phyloP scores from a whole-genome alignment of 305 asterid species.

The Plantago coronopus region DNA sequence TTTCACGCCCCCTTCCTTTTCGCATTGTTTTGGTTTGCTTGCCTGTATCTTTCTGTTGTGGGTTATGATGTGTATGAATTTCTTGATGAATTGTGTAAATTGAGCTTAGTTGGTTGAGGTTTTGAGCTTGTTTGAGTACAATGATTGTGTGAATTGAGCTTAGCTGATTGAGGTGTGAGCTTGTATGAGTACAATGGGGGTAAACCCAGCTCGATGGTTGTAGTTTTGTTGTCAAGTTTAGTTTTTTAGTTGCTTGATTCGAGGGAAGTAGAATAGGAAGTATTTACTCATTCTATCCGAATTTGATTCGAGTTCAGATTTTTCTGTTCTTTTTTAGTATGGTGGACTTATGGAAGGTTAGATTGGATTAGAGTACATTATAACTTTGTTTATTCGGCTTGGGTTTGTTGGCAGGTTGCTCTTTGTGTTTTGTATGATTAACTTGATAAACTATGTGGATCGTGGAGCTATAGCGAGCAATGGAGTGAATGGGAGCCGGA shows the following conservation, averaged over 20 bases:
- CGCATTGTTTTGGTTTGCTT: neutral
- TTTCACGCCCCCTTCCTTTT: neutral
- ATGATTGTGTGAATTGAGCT: neutral
- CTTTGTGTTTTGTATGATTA: constrained; percentile 60
- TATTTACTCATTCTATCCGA: too few relatives aligned
- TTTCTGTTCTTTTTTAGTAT: too few relatives aligned
- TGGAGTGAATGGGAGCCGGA: constrained; percentile 76
- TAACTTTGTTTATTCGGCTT: neutral
- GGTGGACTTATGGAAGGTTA: neutral
- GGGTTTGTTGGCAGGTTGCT: constrained; percentile 56
- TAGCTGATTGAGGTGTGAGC: too few relatives aligned
- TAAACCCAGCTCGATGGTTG: too few relatives aligned
- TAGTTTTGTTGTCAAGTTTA: too few relatives aligned
- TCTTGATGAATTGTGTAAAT: neutral
- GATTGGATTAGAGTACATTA: neutral
- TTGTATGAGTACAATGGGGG: too few relatives aligned
- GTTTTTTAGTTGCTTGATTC: too few relatives aligned
- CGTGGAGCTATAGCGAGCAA: constrained; percentile 92
- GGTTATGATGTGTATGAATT: neutral
- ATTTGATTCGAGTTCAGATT: neutral
- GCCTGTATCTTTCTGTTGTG: neutral
- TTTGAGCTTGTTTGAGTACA: too few relatives aligned
- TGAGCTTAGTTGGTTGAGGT: too few relatives aligned
- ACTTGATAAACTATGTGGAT: constrained; percentile 73
- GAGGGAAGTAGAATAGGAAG: too few relatives aligned